A percentile compares a stretch with the other conserved stretches of the same genome.
Conservation (phyloP, 768 basidiomycete species). For the Termitomyces bulborhizus region DNA sequence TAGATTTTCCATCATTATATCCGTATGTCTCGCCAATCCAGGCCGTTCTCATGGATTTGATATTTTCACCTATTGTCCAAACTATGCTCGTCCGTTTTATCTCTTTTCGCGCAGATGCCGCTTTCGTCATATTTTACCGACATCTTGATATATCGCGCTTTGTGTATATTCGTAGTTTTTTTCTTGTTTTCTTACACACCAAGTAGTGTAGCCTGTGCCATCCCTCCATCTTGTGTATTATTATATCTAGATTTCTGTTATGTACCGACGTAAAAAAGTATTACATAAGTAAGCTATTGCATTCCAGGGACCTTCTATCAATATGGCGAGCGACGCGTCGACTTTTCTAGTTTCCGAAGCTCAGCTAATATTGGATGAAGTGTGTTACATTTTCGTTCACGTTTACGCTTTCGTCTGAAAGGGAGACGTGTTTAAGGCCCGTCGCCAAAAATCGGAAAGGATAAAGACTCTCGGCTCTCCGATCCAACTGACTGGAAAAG, state of each 20-base stretch:
- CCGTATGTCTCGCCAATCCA: not conserved
- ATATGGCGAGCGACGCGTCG: constrained; percentile 24
- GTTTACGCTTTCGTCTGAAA: constrained; percentile 7
- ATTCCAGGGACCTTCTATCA: not conserved
- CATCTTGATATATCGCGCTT: constrained; percentile 10
- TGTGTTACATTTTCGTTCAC: constrained; percentile 23
- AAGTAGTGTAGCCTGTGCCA: constrained; percentile 11
- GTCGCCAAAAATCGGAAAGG: constrained; percentile 64
- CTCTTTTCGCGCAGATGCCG: not conserved
- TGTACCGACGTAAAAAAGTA: not conserved
- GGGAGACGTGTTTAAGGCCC: constrained; percentile 37
- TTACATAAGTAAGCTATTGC: not conserved
- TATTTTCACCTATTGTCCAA: not conserved
- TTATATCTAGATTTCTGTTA: not conserved
- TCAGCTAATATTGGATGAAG: constrained; percentile 57
- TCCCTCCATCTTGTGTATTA: constrained; percentile 12
- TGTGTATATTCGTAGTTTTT: constrained; percentile 13
- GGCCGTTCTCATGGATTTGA: not conserved
- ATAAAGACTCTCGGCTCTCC: constrained; percentile 74
- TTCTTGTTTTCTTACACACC: constrained; percentile 2
- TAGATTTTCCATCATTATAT: constrained; percentile 3
- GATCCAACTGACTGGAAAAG: constrained; percentile 68
- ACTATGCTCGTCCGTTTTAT: not conserved
- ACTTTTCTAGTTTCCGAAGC: constrained; percentile 72
- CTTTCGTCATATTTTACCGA: not conserved